phyloP scores from a whole-genome alignment of 1,139 yeast species.

The Tardiomyces depauwii region DNA sequence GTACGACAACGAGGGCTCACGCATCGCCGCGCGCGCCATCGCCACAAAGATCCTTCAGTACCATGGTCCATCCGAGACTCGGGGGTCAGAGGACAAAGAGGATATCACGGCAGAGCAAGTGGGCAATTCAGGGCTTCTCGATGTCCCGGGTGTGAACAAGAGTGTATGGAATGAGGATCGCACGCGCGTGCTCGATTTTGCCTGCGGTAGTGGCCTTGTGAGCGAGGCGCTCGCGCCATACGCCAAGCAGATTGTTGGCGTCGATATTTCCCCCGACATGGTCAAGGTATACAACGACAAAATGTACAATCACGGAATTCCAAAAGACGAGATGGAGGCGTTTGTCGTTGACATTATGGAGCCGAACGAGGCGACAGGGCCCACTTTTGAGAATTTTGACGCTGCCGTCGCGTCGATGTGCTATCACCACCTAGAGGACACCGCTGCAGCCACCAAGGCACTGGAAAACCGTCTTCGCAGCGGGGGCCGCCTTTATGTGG shows the following conservation, averaged over 20 bases:
- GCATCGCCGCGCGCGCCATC: background rate
- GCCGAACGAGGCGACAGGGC: background rate
- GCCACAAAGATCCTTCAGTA: background rate
- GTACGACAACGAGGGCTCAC: background rate
- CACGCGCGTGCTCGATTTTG: constrained; percentile 21
- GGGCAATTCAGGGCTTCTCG: background rate
- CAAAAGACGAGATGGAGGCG: constrained; percentile 13
- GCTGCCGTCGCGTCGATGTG: constrained; percentile 19
- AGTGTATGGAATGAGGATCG: constrained; percentile 7
- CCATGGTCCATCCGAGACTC: background rate
- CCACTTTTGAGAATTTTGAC: constrained; percentile 11
- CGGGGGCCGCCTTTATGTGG: constrained; percentile 18
- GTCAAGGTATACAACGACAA: constrained; percentile 16
- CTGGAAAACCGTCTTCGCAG: constrained; percentile 11
- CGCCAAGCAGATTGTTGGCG: constrained; percentile 17
- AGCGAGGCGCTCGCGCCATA: constrained; percentile 14
- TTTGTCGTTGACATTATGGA: constrained; percentile 10
- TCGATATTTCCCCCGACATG: constrained; percentile 20
- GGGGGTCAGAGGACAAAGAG: background rate
- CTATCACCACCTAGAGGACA: constrained; percentile 21
- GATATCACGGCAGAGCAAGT: background rate
- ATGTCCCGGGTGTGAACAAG: background rate
- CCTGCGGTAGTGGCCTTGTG: constrained; percentile 15
- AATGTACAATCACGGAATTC: constrained; percentile 15
- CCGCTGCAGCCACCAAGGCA: constrained; percentile 11